Evolutionary conservation across 176 grass and related monocot genomes (phyloP), one percentile per base, ranked within the genome.

Genomic region (Carex myosuroides): DNA sequence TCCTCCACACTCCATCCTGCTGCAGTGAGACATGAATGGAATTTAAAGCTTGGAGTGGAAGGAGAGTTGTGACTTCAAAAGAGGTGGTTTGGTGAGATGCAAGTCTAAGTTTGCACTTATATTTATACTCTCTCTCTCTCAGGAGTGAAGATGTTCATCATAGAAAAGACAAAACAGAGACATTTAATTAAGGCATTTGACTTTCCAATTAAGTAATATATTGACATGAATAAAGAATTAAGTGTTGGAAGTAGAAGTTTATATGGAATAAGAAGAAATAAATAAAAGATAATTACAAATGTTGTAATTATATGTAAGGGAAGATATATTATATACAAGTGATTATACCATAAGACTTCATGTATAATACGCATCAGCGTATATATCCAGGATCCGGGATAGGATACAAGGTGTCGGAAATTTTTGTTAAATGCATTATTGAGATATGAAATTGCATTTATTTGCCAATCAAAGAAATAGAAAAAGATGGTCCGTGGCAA

Each of bases 1-100:
- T 79, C 88, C 87, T 59, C 72, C 77, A 88, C 83, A 73, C 88
- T 94, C 92, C 92, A 97, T 97, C 84, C 46, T 50, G 46, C 13
- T 80, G 56, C 67, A 68, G 56, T 35, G 60, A 89, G 56, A 85
- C n/a, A 60, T 50, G 79, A 55, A 59, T 80, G 53, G 57, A 85
- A 81, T 70, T 85, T 53, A 65, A 70, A 50, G 80, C 18, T 69
- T 71, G 64, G 37, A 85, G 71, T 77, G 84, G 1, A 22, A 82
- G 83, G 56, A 60, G 67, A 35, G 17, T 59, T 81, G 80, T 64
- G 67, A 70, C 4, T 88, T 83, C 83, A 93, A 63, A 85, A 54
- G 64, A 83, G 29, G 46, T 81, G 75, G 86, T 77, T 94, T 75
- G 88, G 77, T 94, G 86, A 83, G 85, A 87, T 54, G 60, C 62